Base-by-base conservation (phyloP, 208 protist species). In the Willaertia magna region DNA sequence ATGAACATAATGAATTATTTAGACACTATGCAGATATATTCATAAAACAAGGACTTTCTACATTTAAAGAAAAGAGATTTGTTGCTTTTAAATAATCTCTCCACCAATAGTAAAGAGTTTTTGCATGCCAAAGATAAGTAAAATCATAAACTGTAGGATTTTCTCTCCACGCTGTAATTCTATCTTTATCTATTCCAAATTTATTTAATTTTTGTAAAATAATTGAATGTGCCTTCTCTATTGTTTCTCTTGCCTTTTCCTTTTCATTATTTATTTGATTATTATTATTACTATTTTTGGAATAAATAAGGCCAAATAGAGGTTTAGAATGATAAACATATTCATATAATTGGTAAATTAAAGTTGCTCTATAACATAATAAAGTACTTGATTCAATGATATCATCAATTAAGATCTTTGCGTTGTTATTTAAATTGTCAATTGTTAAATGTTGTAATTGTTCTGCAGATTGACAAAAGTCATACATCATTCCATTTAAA, bases 61-160 rank as follows among this genome's bases (percentile, higher is more conserved):
- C 16, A 40, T 74, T 44, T 1, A 84, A 18, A n/a, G n/a, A n/a
- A n/a, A n/a, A n/a, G n/a, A n/a, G n/a, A n/a, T n/a, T n/a, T 39
- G n/a, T 61, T 20, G 11, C 34, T 2, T 47, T 67, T 7, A 42
- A 26, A 40, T 74, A 79, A 26, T 86, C 84, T 74, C 84, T 86
- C 84, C 84, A 86, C 46, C 44, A 82, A 47, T 40, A 86, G 26
- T 75, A 46, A 4, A 86, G 30, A n/a, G 14, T 82, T 30, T 86
- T 52, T 0, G 51, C 30, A 11, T 18, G 79, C 84, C 84, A 86
- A 11, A 86, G 44, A 46, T 86, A 86, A 26, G n/a, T 34, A 43
- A 61, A 81, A 46, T 0, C 2, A 67, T 86, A 86, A n/a, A 6
- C 26, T 61, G 84, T 86, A 61, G 84, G 84, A 74, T 86, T 86